These are phyloP conservation scores for Myxozyma kluyveri DNA, from an alignment of 805 yeast species.

Conservation along the genomic window DNA sequence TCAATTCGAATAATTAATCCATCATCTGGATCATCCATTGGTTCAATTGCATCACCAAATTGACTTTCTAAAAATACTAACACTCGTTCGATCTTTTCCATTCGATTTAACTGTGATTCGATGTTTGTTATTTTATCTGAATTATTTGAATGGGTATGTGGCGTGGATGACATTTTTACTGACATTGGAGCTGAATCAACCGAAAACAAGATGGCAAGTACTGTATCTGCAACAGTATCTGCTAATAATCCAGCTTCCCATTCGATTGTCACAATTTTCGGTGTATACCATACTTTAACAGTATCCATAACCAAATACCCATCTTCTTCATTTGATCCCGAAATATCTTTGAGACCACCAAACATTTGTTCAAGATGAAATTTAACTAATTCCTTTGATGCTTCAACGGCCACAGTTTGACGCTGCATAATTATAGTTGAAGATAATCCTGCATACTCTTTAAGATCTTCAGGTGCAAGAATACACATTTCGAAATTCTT, in stretches of 20 bases:
- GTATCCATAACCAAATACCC: conserved; percentile 48
- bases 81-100: conserved; percentile 46
- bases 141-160: conserved; percentile 17
- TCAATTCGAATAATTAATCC: conserved; percentile 72
- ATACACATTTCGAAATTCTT: conserved; percentile 85
- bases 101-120: conserved; percentile 34
- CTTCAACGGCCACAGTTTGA: conserved; percentile 73
- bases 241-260: conserved; percentile 89
- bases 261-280: conserved; percentile 62
- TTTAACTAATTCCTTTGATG: conserved; percentile 71
- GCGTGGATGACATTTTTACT: conserved; percentile 46
- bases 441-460: conserved; percentile 82
- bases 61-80: conserved; percentile 70
- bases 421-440: conserved; percentile 81
- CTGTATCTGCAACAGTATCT: conserved; percentile 92
- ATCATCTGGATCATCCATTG: conserved; percentile 27
- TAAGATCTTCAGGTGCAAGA: conserved; percentile 78
- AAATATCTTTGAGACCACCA: conserved; percentile 68
- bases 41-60: conserved; percentile 69
- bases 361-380: conserved; percentile 97
- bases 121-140: too few species aligned
- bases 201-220: conserved; percentile 82
- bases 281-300: conserved; percentile 51
- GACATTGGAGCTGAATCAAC: conserved; percentile 95
- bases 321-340: conserved; percentile 44